Percentiles rank a stretch among this genome's conserved stretches.
These are phyloP conservation scores for Metarhizium sp. DNA, from an alignment of 2,329 filamentous ascomycete genomes.

Conservation along the genomic window DNA sequence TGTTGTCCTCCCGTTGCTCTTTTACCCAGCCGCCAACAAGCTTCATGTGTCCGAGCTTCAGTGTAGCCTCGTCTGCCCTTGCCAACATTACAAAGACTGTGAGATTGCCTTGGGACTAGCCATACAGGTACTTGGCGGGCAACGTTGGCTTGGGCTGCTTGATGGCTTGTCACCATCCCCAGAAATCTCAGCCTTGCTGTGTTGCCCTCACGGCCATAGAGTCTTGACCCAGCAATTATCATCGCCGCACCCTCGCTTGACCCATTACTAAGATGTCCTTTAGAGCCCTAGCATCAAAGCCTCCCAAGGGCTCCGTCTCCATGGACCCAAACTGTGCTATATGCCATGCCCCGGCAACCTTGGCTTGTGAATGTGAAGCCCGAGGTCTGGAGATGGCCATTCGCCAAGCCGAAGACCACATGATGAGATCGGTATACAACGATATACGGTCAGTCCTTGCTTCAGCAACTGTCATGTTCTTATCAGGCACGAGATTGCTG, in stretches of 20 bases:
- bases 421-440: slow-evolving; percentile 53
- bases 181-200: neutral
- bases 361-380: slow-evolving; percentile 56
- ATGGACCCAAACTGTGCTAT: slow-evolving; percentile 65
- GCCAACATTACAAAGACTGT: neutral
- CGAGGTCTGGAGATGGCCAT: slow-evolving; percentile 55
- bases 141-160: neutral
- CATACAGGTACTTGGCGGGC: neutral
- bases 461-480: neutral
- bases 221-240: neutral
- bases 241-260: slow-evolving; percentile 6
- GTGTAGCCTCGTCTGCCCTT: neutral
- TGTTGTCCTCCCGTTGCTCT: neutral
- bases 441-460: slow-evolving; percentile 48
- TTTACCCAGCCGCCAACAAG: slow-evolving; percentile 1
- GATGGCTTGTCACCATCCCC: neutral
- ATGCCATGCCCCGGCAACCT: slow-evolving; percentile 48
- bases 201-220: neutral
- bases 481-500: slow-evolving; percentile 5
- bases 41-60: neutral
- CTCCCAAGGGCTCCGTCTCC: slow-evolving; percentile 42
- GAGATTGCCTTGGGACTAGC: neutral
- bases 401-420: slow-evolving; percentile 51
- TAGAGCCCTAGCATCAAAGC: slow-evolving; percentile 29
- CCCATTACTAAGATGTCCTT: slow-evolving; percentile 39